phyloP scores from a whole-genome alignment of 805 yeast species.

The Geotrichum ghanense region DNA sequence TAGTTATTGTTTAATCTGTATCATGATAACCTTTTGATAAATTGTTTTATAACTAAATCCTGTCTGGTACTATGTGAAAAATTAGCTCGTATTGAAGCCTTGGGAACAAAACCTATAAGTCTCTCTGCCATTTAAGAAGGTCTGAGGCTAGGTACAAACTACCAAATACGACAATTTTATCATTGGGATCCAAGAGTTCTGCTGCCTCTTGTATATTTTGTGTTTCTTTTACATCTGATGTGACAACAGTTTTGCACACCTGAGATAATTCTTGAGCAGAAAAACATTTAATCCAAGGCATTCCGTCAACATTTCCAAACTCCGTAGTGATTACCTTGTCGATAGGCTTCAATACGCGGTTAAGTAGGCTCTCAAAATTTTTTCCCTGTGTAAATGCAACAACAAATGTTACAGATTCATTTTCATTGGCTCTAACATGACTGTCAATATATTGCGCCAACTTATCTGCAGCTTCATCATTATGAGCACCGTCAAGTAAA shows the following conservation, averaged over 20 bases:
- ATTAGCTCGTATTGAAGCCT: no score
- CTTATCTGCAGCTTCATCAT: slow-evolving; percentile 72
- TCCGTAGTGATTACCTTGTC: slow-evolving; percentile 54
- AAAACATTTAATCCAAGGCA: slow-evolving; percentile 82
- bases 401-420: slow-evolving; percentile 40
- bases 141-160: slow-evolving; percentile 60
- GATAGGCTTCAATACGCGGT: slow-evolving; percentile 34
- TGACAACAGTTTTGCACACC: slow-evolving; percentile 2
- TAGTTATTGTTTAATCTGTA: no score
- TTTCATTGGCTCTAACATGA: slow-evolving; percentile 12
- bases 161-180: slow-evolving; percentile 47
- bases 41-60: no score
- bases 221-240: slow-evolving; percentile 13
- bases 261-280: slow-evolving; percentile 24
- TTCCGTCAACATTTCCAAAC: slow-evolving; percentile 66
- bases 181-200: slow-evolving; percentile 2
- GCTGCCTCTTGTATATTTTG: slow-evolving; percentile 16
- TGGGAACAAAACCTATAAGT: no score
- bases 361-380: slow-evolving; percentile 39
- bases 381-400: slow-evolving; percentile 73
- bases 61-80: no score
- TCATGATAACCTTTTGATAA: no score
- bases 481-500: slow-evolving; percentile 89
- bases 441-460: slow-evolving; percentile 42
- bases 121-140: slow-evolving; percentile 17